A percentile compares a stretch with the other conserved stretches of the same genome.
phyloP scores from a whole-genome alignment of 2,329 filamentous ascomycete genomes.

The Aspergillus clavatus region DNA sequence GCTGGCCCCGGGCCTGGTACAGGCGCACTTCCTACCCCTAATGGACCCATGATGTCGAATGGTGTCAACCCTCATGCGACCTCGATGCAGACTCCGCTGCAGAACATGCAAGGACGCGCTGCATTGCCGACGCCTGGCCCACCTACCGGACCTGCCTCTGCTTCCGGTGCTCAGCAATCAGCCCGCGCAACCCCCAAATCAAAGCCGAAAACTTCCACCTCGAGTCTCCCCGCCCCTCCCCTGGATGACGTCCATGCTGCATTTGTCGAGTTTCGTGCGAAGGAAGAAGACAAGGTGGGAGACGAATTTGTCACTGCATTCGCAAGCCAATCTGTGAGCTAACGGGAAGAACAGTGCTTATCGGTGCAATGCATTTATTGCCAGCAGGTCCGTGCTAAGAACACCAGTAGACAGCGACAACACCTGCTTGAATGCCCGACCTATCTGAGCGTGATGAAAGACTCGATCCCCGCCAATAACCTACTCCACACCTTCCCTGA shows the following conservation, averaged over 20 bases:
- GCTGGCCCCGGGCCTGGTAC: constrained; percentile 27
- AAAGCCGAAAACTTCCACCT: constrained; percentile 34
- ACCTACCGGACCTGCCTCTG: constrained; percentile 27
- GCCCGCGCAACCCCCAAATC: constrained; percentile 37
- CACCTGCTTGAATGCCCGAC: constrained; percentile 47
- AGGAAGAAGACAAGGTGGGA: constrained; percentile 44
- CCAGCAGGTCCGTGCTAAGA: constrained; percentile 48
- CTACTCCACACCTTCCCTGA: constrained; percentile 49
- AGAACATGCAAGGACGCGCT: constrained; percentile 37
- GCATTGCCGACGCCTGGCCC: constrained; percentile 37
- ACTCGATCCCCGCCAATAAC: constrained; percentile 49
- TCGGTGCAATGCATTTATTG: constrained; percentile 50
- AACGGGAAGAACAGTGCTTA: constrained; percentile 33
- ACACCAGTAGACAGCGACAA: constrained; percentile 48
- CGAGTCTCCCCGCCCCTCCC: constrained; percentile 43
- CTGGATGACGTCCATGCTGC: constrained; percentile 48
- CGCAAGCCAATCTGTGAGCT: not conserved
- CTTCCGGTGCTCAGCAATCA: constrained; percentile 28
- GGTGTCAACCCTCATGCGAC: constrained; percentile 42
- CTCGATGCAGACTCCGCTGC: constrained; percentile 40
- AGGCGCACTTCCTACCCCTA: constrained; percentile 37
- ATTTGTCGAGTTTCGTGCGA: constrained; percentile 46
- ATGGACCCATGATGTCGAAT: constrained; percentile 42
- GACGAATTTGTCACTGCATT: not conserved
- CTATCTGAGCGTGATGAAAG: constrained; percentile 50